Evolutionary conservation across 495 filamentous ascomycete species (phyloP).

Genomic region (Xylaria longipes): DNA sequence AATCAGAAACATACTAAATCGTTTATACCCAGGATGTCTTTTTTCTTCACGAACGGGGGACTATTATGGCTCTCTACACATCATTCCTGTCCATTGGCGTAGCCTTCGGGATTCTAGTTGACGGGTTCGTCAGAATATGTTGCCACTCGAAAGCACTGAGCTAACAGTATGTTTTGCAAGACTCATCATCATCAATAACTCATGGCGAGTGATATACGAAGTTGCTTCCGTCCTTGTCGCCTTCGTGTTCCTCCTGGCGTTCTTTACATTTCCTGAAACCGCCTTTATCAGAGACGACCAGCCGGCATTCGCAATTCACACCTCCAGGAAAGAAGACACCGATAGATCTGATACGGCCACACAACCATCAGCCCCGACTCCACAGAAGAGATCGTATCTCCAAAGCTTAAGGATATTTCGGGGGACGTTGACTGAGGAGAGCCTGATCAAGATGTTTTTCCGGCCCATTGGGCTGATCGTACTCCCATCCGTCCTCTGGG

Average conservation of each 20-base stretch:
- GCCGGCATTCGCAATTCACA: background rate
- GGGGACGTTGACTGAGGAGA: constrained; percentile 50
- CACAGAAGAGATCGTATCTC: background rate
- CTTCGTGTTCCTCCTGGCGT: constrained; percentile 48
- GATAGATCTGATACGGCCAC: background rate
- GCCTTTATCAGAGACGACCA: constrained; percentile 42
- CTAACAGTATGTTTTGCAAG: constrained; percentile 30
- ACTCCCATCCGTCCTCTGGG: constrained; percentile 59
- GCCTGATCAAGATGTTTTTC: constrained; percentile 52
- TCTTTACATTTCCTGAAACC: constrained; percentile 63
- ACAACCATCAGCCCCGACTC: background rate
- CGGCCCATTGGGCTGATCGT: constrained; percentile 55
- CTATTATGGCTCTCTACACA: constrained; percentile 57
- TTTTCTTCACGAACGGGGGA: constrained; percentile 64
- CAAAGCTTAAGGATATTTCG: constrained; percentile 46
- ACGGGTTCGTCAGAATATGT: constrained; percentile 38
- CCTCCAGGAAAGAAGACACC: background rate
- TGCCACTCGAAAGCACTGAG: background rate
- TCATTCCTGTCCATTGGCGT: constrained; percentile 55
- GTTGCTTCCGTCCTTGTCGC: constrained; percentile 55
- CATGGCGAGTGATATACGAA: constrained; percentile 60
- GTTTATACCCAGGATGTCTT: constrained; percentile 62
- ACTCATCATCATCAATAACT: constrained; percentile 55
- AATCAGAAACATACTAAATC: constrained; percentile 28
- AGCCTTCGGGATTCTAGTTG: constrained; percentile 54